These are phyloP conservation scores for Endotrypanum monterogeii DNA, from an alignment of 208 protist genomes.

Conservation along the genomic window DNA sequence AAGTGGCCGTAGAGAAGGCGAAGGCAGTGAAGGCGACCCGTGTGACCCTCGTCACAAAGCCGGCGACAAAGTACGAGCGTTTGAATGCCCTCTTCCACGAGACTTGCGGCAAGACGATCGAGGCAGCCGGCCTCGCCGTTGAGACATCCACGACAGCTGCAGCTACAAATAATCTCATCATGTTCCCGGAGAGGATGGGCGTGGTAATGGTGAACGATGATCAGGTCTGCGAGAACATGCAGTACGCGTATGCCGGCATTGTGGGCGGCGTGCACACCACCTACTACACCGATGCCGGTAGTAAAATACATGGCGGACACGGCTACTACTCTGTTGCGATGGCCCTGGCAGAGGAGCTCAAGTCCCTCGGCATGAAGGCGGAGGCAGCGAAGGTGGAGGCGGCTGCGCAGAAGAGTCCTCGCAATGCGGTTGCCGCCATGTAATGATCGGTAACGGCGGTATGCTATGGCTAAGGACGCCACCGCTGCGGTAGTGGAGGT, in stretches of 20 bases:
- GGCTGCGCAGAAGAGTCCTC: constrained; percentile 61
- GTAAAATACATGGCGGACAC: constrained; percentile 65
- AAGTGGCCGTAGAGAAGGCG: constrained; percentile 69
- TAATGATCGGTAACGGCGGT: constrained; percentile 19
- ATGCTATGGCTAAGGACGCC: background rate
- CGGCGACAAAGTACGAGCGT: constrained; percentile 64
- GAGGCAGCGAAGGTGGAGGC: constrained; percentile 75
- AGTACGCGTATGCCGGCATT: constrained; percentile 71
- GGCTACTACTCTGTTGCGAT: constrained; percentile 76
- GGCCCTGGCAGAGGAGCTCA: constrained; percentile 70
- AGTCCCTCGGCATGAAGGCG: constrained; percentile 54
- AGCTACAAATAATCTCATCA: constrained; percentile 68
- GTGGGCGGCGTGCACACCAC: constrained; percentile 63
- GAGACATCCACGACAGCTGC: constrained; percentile 56
- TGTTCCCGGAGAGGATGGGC: constrained; percentile 68
- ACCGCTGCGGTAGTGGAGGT: background rate
- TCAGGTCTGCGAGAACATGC: constrained; percentile 62
- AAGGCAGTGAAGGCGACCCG: constrained; percentile 55
- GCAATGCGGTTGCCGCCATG: constrained; percentile 41
- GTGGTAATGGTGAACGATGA: constrained; percentile 83
- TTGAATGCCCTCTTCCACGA: constrained; percentile 74
- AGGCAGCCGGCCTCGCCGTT: constrained; percentile 58
- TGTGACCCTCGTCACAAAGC: constrained; percentile 81
- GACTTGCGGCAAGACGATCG: constrained; percentile 48
- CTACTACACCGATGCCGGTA: constrained; percentile 64